Base-by-base conservation (phyloP, 768 basidiomycete genomes). In the Lentinula boryana region DNA sequence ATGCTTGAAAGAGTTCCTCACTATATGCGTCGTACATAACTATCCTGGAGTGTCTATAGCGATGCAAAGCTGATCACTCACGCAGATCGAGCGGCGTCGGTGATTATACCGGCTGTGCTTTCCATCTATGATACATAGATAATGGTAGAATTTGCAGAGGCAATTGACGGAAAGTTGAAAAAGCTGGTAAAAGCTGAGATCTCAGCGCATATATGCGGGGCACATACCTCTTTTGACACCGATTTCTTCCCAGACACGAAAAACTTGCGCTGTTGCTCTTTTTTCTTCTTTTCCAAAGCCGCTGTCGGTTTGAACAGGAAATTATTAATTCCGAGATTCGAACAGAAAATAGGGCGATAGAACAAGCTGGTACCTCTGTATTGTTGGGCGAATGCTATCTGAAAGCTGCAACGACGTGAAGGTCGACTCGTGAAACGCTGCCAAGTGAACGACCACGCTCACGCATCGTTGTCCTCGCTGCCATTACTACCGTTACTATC, bases 1-100 rank as follows among this genome's bases (percentile, higher is more conserved):
- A 60, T 4, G 58, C 58, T 60, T 60, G 49, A 38, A 35, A 52
- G 35, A 60, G 32, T 41, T 60, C 58, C 5, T 60, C 35, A 35
- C 58, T 60, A 49, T 23, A 16, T 27, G 27, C 27, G 27, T 27
- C 27, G 27, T 27, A 8, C 16, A 8, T 16, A 31, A 6, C 10
- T n/a, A 35, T 13, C 13, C 58, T 38, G 36, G 7, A 38, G 36
- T 38, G 9, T 36, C 7, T 38, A 8, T 8, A 38, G 13, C 13
- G 36, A 8, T 38, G 7, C 7, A 52, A 32, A 38, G 5, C 31
- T 18, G 31, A 7, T 10, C 5, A 41, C 58, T 38, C n/a, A 60
- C 58, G 41, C 38, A 40, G 58, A 60, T 43, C 51, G 32, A 3
- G 33, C 35, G 8, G 49, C 40, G 9, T 18, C n/a, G 5, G 15